Base-by-base conservation (phyloP, 352 stramenopile species). In the Phytophthora hybrid region DNA sequence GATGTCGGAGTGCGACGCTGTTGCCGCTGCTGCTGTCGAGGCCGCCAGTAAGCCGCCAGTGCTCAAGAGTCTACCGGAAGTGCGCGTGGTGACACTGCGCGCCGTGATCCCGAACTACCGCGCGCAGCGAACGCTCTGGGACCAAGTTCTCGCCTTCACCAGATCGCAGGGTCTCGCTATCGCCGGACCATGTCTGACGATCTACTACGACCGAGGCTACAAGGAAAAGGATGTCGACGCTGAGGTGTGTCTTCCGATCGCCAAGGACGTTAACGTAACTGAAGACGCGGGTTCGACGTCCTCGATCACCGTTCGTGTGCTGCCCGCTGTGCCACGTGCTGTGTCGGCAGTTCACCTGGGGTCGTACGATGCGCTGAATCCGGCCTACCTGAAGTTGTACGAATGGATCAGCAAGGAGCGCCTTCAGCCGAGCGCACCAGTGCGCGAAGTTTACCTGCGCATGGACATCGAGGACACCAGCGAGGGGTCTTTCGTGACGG, bases 51-150 rank as follows among this genome's bases (percentile, higher is more conserved):
- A 65, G 7, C 56, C 69, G 2, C 73, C 73, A n/a, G 39, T 37
- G 26, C 52, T 88, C 65, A 87, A 85, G 73, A 18, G 26, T 13
- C 16, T 87, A 5, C 69, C 71, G 1, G 68, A 53, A 58, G 31
- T 79, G 39, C 80, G 83, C 13, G 71, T 88, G 14, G 7, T 88
- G 64, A n/a, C n/a, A n/a, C n/a, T n/a, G n/a, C n/a, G n/a, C n/a
- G n/a, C 72, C 29, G 62, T 83, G 37, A 72, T 88, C 55, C 52
- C 66, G 10, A 81, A 82, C 73, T 91, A 88, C 72, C 78, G 80
- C 60, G 79, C 79, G 31, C 81, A 89, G 54, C 66, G 56, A 26
- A 58, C 61, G 18, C 72, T 87, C 4, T 91, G 83, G 83, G 58
- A 62, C 10, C 56, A 77, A 32, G 59, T 87, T 9, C 53, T 74